Evolutionary conservation across 441 rosid genomes (phyloP).

Genomic region (Bocquillonia castaneifolia): DNA sequence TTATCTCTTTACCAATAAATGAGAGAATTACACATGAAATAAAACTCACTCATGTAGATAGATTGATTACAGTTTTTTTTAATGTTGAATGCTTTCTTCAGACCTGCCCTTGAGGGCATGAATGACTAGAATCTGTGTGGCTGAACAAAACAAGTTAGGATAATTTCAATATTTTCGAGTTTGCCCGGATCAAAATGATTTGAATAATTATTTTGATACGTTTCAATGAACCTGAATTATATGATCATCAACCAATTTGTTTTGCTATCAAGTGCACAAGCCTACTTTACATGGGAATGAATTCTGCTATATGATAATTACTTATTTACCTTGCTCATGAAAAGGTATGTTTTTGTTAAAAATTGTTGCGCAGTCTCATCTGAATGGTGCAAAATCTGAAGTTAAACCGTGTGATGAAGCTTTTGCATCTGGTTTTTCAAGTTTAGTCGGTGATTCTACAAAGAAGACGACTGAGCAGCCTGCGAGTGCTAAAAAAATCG

Average conservation of each 20-base stretch:
- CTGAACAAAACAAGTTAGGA: not conserved
- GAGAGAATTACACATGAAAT: not conserved
- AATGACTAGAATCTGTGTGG: not conserved
- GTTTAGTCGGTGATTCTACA: slow-evolving; percentile 6
- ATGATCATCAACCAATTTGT: not conserved
- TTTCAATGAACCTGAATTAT: not conserved
- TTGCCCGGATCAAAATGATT: not conserved
- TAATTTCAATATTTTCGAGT: not conserved
- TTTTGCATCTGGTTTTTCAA: slow-evolving; percentile 16
- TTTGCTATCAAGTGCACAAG: not conserved
- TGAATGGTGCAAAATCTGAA: slow-evolving; percentile 4
- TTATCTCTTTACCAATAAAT: not conserved
- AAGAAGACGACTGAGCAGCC: slow-evolving; percentile 19
- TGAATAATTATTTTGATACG: not conserved
- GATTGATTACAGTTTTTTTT: not conserved
- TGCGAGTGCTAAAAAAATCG: slow-evolving; percentile 19
- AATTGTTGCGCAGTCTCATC: slow-evolving; percentile 15
- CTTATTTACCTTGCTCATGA: not conserved
- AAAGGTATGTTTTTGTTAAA: not conserved
- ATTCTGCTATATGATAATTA: not conserved
- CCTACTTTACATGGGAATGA: not conserved
- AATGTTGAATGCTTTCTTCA: not conserved
- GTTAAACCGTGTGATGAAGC: slow-evolving; percentile 6
- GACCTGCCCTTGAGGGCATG: not conserved
- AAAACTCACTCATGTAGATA: not conserved